Conservation (phyloP, 2,329 filamentous ascomycete genomes). For the Chaetomiaceae sp. region DNA sequence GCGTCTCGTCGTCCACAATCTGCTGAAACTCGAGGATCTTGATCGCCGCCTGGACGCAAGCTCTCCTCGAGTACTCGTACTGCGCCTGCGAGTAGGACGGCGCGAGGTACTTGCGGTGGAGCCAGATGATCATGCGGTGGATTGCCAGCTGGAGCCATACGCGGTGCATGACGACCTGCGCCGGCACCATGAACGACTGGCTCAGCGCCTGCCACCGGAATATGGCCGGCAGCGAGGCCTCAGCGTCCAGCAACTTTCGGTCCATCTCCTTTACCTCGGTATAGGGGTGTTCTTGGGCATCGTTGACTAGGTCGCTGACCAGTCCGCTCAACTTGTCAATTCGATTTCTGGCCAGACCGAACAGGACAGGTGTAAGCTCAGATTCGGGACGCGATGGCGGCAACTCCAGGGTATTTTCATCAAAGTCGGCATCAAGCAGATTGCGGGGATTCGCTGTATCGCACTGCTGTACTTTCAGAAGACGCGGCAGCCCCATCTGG, state of each 20-base stretch:
- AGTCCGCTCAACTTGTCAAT: not conserved
- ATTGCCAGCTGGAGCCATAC: not conserved
- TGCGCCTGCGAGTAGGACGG: too few relatives aligned
- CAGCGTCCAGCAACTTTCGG: not conserved
- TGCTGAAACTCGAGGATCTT: not conserved
- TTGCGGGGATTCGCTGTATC: slow-evolving; percentile 43
- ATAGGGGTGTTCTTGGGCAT: not conserved
- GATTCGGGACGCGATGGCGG: slow-evolving; percentile 38
- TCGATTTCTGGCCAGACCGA: not conserved
- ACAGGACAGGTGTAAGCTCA: slow-evolving; percentile 34
- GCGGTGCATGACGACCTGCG: not conserved
- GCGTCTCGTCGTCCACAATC: not conserved
- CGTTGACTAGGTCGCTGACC: not conserved
- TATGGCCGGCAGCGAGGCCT: not conserved
- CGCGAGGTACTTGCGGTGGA: not conserved
- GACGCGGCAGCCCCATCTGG: slow-evolving; percentile 47
- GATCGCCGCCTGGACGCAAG: not conserved
- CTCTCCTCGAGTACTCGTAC: not conserved
- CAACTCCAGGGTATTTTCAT: slow-evolving; percentile 38
- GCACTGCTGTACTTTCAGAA: slow-evolving; percentile 39
- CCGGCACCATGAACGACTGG: not conserved
- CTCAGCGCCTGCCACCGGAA: not conserved
- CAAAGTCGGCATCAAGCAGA: slow-evolving; percentile 46
- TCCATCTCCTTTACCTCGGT: not conserved
- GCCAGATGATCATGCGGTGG: not conserved